phyloP scores from a whole-genome alignment of 768 basidiomycete species.

The Suillus luteus region DNA sequence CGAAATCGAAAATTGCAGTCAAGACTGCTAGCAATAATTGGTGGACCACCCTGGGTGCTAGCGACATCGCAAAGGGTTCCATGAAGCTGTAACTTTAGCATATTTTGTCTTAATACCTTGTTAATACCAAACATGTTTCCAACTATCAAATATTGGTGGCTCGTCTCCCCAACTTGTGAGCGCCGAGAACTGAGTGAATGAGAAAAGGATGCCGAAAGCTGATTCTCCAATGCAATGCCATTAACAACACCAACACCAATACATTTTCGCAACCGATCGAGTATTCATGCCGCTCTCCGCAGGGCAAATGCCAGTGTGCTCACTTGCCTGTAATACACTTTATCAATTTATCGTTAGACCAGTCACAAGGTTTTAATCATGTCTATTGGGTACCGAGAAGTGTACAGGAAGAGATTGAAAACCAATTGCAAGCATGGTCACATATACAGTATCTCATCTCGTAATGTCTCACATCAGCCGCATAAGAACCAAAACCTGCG shows the following conservation, averaged over 20 bases:
- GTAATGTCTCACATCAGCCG: too few relatives aligned
- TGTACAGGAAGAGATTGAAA: background rate
- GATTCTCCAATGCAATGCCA: background rate
- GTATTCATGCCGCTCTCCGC: background rate
- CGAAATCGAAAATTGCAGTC: background rate
- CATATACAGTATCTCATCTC: too few relatives aligned
- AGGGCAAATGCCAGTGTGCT: background rate
- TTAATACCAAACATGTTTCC: background rate
- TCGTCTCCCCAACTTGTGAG: background rate
- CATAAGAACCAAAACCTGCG: background rate
- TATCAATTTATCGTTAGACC: too few relatives aligned
- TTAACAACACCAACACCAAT: background rate
- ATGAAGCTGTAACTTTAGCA: constrained; percentile 1
- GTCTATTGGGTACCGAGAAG: background rate
- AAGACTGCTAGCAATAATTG: constrained; percentile 2
- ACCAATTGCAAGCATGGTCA: background rate
- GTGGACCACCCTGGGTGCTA: constrained; percentile 2
- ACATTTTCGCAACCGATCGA: background rate
- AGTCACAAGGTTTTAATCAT: background rate
- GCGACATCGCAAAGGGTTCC: background rate
- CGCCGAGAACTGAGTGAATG: background rate
- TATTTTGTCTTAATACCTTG: background rate
- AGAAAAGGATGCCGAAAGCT: background rate
- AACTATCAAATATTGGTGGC: background rate
- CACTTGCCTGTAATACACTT: too few relatives aligned